A percentile compares a stretch with the other conserved stretches of the same genome.
Evolutionary conservation across 1,284 basidiomycete genomes (phyloP).

Genomic region (Cryptococcus sp.): DNA sequence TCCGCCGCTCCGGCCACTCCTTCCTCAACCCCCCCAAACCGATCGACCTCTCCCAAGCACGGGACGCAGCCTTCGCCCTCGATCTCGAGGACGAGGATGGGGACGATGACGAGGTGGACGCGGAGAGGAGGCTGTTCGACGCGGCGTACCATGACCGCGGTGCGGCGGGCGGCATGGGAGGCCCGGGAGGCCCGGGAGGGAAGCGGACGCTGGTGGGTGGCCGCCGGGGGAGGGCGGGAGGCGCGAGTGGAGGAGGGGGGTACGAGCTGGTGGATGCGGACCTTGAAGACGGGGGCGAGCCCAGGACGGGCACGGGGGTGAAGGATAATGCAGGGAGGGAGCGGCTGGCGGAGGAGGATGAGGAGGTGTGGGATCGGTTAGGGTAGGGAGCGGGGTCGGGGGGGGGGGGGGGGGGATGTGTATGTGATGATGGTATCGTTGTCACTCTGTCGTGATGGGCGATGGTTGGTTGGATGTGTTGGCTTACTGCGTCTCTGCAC

Average conservation of each 20-base stretch:
- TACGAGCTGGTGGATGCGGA: conserved; percentile 21
- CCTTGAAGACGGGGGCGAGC: conserved; percentile 1
- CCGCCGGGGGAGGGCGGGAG: not conserved
- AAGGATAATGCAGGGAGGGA: conserved; percentile 33
- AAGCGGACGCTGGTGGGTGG: conserved; percentile 20
- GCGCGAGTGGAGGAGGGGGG: no score
- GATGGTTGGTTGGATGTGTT: no score
- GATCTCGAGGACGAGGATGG: conserved; percentile 65
- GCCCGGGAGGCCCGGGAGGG: no score
- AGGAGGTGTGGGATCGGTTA: conserved; percentile 44
- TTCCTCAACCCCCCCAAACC: conserved; percentile 87
- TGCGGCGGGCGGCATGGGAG: not conserved
- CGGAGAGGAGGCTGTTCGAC: conserved; percentile 25
- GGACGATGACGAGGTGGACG: conserved; percentile 51
- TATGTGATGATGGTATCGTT: no score
- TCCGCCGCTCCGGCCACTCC: conserved; percentile 89
- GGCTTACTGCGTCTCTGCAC: no score
- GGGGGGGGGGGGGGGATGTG: no score
- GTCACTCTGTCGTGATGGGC: no score
- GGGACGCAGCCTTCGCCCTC: conserved; percentile 52
- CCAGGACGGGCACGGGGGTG: conserved; percentile 23
- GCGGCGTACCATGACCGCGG: conserved; percentile 20
- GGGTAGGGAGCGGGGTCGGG: no score
- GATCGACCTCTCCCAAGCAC: conserved; percentile 69
- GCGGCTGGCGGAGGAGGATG: conserved; percentile 35